These are phyloP conservation scores for Carex littledalei DNA, from an alignment of 176 grass and related monocot genomes.

Conservation along the genomic window DNA sequence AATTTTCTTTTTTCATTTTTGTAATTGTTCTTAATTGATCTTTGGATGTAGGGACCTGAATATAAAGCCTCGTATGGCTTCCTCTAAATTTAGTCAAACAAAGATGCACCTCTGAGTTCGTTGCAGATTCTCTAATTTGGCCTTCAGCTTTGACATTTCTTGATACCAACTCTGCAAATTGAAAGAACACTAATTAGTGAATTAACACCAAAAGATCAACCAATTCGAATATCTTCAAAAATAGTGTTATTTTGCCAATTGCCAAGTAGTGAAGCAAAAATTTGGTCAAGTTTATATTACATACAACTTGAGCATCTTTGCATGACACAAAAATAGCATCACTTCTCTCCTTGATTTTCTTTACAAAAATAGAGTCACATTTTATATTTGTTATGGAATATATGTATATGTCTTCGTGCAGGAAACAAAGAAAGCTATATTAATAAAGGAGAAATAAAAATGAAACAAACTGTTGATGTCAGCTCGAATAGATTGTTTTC, in stretches of 20 bases:
- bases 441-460: neutral
- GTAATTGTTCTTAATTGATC: neutral
- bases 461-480: too few relatives aligned
- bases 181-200: neutral
- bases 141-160: constrained; percentile 94
- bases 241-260: neutral
- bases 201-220: neutral
- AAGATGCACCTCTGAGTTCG: constrained; percentile 66
- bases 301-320: neutral
- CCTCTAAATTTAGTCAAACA: neutral
- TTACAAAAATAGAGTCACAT: neutral
- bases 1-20: neutral
- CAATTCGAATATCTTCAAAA: neutral
- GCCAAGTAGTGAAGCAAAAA: neutral
- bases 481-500: neutral
- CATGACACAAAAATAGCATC: neutral
- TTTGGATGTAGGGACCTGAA: neutral
- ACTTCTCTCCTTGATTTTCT: too few relatives aligned
- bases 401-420: neutral
- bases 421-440: neutral
- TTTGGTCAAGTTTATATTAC: neutral
- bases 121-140: constrained; percentile 77
- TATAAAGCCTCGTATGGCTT: neutral
- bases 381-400: neutral
- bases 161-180: constrained; percentile 66